Evolutionary conservation across 768 basidiomycete genomes (phyloP).

Genomic region (Leccinum boreale): DNA sequence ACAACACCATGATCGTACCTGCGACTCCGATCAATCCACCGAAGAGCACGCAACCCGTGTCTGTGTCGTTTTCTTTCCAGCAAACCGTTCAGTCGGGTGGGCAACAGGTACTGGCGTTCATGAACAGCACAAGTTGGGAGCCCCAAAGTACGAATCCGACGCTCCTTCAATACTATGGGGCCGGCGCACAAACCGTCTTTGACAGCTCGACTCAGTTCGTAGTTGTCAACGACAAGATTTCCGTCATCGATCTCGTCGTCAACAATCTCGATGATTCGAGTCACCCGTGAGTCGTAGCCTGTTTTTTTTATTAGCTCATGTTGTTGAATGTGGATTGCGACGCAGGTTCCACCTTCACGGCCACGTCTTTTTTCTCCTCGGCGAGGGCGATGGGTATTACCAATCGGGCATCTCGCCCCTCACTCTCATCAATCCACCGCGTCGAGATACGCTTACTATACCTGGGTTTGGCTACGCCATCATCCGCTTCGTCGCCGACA

Average conservation of each 20-base stretch:
- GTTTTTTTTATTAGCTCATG: neutral
- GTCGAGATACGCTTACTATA: conserved; percentile 41
- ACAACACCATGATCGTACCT: conserved; percentile 30
- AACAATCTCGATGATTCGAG: conserved; percentile 28
- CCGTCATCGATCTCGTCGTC: conserved; percentile 25
- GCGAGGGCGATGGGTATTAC: conserved; percentile 35
- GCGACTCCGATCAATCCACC: conserved; percentile 25
- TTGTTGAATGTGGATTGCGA: neutral
- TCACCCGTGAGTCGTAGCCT: conserved; percentile 24
- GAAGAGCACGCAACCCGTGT: conserved; percentile 21
- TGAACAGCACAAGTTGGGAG: conserved; percentile 29
- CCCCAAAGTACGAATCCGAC: conserved; percentile 26
- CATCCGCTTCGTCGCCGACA: conserved; percentile 42
- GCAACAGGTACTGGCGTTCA: conserved; percentile 21
- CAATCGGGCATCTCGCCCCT: conserved; percentile 25
- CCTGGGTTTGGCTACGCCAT: conserved; percentile 37
- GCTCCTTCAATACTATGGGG: conserved; percentile 23
- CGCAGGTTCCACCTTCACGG: conserved; percentile 39
- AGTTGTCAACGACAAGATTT: conserved; percentile 24
- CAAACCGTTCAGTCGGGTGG: conserved; percentile 26
- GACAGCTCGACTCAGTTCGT: conserved; percentile 23
- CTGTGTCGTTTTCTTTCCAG: conserved; percentile 24
- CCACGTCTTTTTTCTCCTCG: conserved; percentile 35
- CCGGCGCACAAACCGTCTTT: conserved; percentile 25
- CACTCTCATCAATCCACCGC: conserved; percentile 36